Percentiles rank a stretch among this genome's conserved stretches.
These are phyloP conservation scores for Scutellaria baicalensis DNA, from an alignment of 257 asterid genomes.

Conservation along the genomic window DNA sequence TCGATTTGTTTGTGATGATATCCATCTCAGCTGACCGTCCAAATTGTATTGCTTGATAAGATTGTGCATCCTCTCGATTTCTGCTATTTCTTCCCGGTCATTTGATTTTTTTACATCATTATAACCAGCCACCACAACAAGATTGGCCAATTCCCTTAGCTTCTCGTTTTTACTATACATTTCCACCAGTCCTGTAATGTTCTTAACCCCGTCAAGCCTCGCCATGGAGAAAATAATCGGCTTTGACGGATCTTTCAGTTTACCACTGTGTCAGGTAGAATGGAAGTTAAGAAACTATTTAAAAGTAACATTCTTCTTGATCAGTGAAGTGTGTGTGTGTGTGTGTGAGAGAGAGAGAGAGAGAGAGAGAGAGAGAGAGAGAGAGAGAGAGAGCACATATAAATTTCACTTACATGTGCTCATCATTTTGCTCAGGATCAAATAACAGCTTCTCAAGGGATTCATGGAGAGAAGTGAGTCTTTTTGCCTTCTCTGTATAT, in stretches of 20 bases:
- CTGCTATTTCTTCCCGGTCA: constrained; percentile 85
- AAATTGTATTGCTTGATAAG: constrained; percentile 61
- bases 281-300: neutral
- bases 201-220: constrained; percentile 90
- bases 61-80: constrained; percentile 90
- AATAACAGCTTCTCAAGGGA: constrained; percentile 61
- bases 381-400: neutral
- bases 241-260: constrained; percentile 55
- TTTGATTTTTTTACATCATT: constrained; percentile 64
- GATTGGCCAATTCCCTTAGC: constrained; percentile 73
- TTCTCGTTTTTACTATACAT: constrained; percentile 64
- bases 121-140: constrained; percentile 90
- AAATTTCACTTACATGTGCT: constrained; percentile 60
- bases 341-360: neutral
- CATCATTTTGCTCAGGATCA: constrained; percentile 79
- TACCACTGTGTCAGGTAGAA: constrained; percentile 55
- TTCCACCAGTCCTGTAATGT: constrained; percentile 90
- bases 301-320: neutral
- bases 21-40: constrained; percentile 81
- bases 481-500: constrained; percentile 50
- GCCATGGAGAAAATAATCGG: constrained; percentile 98
- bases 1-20: constrained; percentile 70
- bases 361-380: neutral
- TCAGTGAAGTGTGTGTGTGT: neutral
- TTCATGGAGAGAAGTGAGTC: constrained; percentile 75